These are phyloP conservation scores for Tubosaeta brunneosetosa DNA, from an alignment of 768 basidiomycete species.

Conservation along the genomic window DNA sequence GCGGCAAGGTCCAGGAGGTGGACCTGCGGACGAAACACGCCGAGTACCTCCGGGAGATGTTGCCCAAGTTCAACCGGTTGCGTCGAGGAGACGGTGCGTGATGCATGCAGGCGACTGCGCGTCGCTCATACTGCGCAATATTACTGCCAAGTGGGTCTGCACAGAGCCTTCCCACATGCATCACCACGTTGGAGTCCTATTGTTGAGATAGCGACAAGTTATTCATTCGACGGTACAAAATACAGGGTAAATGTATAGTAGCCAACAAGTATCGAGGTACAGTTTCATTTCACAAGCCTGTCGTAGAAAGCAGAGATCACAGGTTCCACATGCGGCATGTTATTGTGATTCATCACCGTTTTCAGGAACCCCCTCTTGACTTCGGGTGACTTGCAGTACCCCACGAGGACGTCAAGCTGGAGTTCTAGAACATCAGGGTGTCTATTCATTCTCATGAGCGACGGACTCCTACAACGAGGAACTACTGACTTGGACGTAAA, in stretches of 20 bases:
- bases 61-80: slow-evolving; percentile 83
- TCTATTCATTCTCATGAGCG: slow-evolving; percentile 8
- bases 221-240: not conserved
- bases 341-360: not conserved
- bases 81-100: slow-evolving; percentile 54
- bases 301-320: slow-evolving; percentile 18
- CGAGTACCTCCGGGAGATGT: slow-evolving; percentile 88
- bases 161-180: not conserved
- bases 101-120: slow-evolving; percentile 1
- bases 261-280: not conserved
- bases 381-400: slow-evolving; percentile 2
- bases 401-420: slow-evolving; percentile 15
- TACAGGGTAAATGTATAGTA: not conserved
- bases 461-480: not conserved
- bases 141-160: not conserved
- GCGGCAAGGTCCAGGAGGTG: slow-evolving; percentile 76
- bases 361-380: slow-evolving; percentile 15
- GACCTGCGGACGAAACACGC: slow-evolving; percentile 84
- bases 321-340: slow-evolving; percentile 8
- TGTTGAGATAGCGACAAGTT: not conserved
- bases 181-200: not conserved
- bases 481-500: slow-evolving; percentile 22
- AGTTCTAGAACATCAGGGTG: slow-evolving; percentile 12
- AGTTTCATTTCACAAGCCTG: not conserved
- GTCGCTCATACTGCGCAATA: not conserved